These are phyloP conservation scores for Dactylellina cionopaga DNA, from an alignment of 2,329 filamentous ascomycete species.

Conservation along the genomic window DNA sequence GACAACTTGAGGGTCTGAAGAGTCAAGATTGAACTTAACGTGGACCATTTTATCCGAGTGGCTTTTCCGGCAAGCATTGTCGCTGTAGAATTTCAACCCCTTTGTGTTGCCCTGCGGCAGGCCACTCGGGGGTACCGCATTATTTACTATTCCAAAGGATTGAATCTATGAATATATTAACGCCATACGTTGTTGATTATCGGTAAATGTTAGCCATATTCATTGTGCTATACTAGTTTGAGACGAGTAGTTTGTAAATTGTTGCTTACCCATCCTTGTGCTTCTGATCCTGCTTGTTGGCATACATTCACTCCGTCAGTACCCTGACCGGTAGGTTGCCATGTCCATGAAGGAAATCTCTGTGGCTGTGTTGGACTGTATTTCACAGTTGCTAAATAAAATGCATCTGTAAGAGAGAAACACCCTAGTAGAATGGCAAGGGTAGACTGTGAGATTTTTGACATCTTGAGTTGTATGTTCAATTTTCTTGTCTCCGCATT, in stretches of 20 bases:
- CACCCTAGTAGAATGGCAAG: conserved; percentile 1
- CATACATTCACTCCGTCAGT: conserved; percentile 2
- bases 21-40: conserved; percentile 8
- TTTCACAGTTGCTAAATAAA: conserved; percentile 13
- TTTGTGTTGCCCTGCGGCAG: conserved; percentile 3
- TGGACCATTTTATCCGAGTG: conserved; percentile 14
- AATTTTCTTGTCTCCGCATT: too few species aligned
- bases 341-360: conserved; percentile 15
- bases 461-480: conserved; percentile 24
- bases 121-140: background rate
- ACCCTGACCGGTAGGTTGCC: conserved; percentile 8
- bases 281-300: conserved; percentile 1
- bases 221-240: too few species aligned
- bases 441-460: background rate
- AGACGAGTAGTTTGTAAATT: too few species aligned
- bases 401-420: conserved; percentile 10
- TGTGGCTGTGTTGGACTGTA: conserved; percentile 7
- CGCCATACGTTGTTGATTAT: too few species aligned
- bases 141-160: conserved; percentile 35
- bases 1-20: conserved; percentile 3
- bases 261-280: conserved; percentile 25
- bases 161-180: conserved; percentile 6
- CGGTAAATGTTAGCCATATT: too few species aligned
- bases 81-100: conserved; percentile 35
- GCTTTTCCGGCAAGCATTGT: background rate